Evolutionary conservation across 2,329 filamentous ascomycete genomes (phyloP).

Genomic region (Stemphylium beticola): DNA sequence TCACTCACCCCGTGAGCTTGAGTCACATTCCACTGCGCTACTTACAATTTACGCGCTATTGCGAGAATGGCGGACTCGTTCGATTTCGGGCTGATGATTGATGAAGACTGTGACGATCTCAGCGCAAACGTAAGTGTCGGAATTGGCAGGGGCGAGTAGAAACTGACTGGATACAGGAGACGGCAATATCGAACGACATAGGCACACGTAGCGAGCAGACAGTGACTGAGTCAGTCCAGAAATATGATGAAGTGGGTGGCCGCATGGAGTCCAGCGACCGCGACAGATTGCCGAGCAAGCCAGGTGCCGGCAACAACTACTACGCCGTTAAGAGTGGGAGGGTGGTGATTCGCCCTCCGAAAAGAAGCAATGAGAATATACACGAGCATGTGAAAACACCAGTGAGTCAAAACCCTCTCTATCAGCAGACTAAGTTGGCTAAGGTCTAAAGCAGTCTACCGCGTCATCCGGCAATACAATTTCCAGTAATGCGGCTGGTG

Average conservation of each 20-base stretch:
- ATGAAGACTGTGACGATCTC: not conserved
- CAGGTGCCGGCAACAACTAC: too few relatives aligned
- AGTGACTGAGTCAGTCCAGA: too few relatives aligned
- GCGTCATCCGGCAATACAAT: not conserved
- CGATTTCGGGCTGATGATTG: not conserved
- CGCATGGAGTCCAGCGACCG: too few relatives aligned
- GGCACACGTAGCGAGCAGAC: too few relatives aligned
- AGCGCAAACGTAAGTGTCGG: not conserved
- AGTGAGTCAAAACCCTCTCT: not conserved
- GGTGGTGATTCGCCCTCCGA: not conserved
- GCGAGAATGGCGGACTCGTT: not conserved
- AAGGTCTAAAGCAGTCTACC: not conserved
- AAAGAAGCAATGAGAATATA: not conserved
- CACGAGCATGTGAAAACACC: not conserved
- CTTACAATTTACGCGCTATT: too few relatives aligned
- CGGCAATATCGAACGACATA: too few relatives aligned
- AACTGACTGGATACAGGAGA: too few relatives aligned
- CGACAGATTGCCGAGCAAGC: too few relatives aligned
- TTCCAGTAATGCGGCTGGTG: conserved; percentile 12
- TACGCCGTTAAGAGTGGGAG: too few relatives aligned
- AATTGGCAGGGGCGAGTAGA: not conserved
- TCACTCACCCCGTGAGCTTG: not conserved
- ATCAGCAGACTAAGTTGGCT: not conserved
- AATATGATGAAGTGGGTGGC: too few relatives aligned
- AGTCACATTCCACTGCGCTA: too few relatives aligned